phyloP scores from a whole-genome alignment of 2,329 filamentous ascomycete genomes.

The Fusarium camptoceras region DNA sequence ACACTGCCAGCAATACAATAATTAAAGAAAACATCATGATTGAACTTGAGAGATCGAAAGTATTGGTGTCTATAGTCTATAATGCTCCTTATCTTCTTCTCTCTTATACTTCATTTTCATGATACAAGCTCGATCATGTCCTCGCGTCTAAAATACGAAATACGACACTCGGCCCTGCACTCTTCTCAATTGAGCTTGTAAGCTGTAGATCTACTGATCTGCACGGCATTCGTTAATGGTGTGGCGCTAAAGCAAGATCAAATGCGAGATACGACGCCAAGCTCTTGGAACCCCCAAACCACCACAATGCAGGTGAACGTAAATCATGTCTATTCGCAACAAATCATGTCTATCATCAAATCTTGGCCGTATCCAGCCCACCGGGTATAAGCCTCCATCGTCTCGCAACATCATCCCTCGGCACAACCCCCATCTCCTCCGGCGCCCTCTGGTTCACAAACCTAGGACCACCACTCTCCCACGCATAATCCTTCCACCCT shows the following conservation, averaged over 20 bases:
- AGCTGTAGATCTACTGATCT: constrained; percentile 23
- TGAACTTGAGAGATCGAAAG: neutral
- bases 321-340: neutral
- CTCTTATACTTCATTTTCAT: constrained; percentile 3
- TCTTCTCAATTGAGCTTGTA: neutral
- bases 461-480: constrained; percentile 67
- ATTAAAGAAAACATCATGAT: neutral
- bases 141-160: constrained; percentile 27
- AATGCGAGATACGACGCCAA: constrained; percentile 35
- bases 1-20: neutral
- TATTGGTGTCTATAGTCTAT: neutral
- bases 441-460: constrained; percentile 55
- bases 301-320: neutral
- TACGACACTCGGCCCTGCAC: neutral
- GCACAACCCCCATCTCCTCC: constrained; percentile 46
- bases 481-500: constrained; percentile 71
- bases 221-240: constrained; percentile 17
- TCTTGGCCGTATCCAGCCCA: constrained; percentile 45
- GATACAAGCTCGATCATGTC: too few relatives aligned
- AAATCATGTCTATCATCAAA: constrained; percentile 30
- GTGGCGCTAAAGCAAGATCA: constrained; percentile 12
- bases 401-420: constrained; percentile 46
- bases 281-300: neutral
- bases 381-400: constrained; percentile 45
- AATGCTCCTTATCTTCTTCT: neutral